A percentile compares a stretch with the other conserved stretches of the same genome.
phyloP scores from a whole-genome alignment of 257 asterid species.

The Solanum sitiens region DNA sequence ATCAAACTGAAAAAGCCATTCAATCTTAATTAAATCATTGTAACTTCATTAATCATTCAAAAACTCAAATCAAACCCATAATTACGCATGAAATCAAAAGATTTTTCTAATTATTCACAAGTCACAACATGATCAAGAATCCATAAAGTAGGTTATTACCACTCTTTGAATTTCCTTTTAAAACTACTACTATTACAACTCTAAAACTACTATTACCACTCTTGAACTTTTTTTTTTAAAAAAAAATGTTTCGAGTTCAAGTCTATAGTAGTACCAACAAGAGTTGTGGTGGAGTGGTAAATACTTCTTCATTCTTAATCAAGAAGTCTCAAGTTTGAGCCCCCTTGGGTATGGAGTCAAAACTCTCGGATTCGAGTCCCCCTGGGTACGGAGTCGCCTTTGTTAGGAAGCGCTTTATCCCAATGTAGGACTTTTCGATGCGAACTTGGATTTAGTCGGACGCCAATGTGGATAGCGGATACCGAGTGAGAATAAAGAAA shows the following conservation, averaged over 20 bases:
- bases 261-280: too few species aligned
- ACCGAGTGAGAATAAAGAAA: too few species aligned
- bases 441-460: too few species aligned
- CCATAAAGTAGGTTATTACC: neutral
- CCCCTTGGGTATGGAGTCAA: too few species aligned
- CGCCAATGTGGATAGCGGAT: rapidly evolving
- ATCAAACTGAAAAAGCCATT: slow-evolving; percentile 1
- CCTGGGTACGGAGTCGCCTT: too few species aligned
- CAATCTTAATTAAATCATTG: neutral
- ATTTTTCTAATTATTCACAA: neutral
- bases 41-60: neutral
- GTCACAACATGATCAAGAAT: neutral
- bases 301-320: neutral
- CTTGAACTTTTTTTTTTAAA: neutral
- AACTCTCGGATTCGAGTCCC: too few species aligned
- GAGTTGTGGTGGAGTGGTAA: neutral
- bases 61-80: neutral
- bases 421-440: too few species aligned
- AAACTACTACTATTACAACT: neutral
- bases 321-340: neutral
- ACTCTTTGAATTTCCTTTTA: neutral
- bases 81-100: slow-evolving; percentile 1
- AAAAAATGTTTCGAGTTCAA: neutral
- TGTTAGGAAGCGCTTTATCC: too few species aligned
- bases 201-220: neutral